A percentile compares a stretch with the other conserved stretches of the same genome.
phyloP scores from a whole-genome alignment of 2,329 filamentous ascomycete species.

The Scolecobasidium constrictum region DNA sequence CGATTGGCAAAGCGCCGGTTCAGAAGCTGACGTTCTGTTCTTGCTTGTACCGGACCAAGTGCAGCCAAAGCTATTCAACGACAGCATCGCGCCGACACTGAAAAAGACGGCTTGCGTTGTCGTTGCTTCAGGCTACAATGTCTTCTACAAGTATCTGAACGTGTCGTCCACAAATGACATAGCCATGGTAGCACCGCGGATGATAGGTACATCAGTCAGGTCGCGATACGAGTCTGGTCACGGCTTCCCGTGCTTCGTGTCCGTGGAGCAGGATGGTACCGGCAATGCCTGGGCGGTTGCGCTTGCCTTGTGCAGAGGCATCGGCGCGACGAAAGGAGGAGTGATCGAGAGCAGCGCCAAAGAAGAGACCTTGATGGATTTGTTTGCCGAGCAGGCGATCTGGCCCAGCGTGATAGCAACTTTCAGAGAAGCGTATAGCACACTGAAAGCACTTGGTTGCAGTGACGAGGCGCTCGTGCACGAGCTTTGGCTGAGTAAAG shows the following conservation, averaged over 20 bases:
- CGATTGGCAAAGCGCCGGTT: slow-evolving; percentile 11
- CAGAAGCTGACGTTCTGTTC: slow-evolving; percentile 14
- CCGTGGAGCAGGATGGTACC: slow-evolving; percentile 12
- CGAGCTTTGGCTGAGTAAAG: slow-evolving; percentile 16
- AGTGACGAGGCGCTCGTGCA: slow-evolving; percentile 16
- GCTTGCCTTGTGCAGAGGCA: slow-evolving; percentile 12
- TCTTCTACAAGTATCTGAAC: slow-evolving; percentile 13
- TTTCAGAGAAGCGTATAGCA: slow-evolving; percentile 15
- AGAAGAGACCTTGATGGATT: slow-evolving; percentile 17
- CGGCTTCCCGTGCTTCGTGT: slow-evolving; percentile 9
- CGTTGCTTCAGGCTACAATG: slow-evolving; percentile 12
- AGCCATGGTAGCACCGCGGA: slow-evolving; percentile 13
- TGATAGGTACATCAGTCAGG: slow-evolving; percentile 12
- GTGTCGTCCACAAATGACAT: slow-evolving; percentile 11
- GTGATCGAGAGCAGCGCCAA: slow-evolving; percentile 13
- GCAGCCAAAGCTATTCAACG: slow-evolving; percentile 14
- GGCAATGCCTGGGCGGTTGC: slow-evolving; percentile 13
- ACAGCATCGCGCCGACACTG: slow-evolving; percentile 10
- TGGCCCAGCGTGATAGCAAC: slow-evolving; percentile 15
- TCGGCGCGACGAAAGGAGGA: slow-evolving; percentile 13
- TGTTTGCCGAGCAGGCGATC: slow-evolving; percentile 16
- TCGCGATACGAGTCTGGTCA: slow-evolving; percentile 9
- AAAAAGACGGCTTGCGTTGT: slow-evolving; percentile 12
- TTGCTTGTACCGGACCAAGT: slow-evolving; percentile 13
- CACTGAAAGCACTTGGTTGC: slow-evolving; percentile 13